Base-by-base conservation (phyloP, 352 stramenopile species). In the Phytophthora idaei region DNA sequence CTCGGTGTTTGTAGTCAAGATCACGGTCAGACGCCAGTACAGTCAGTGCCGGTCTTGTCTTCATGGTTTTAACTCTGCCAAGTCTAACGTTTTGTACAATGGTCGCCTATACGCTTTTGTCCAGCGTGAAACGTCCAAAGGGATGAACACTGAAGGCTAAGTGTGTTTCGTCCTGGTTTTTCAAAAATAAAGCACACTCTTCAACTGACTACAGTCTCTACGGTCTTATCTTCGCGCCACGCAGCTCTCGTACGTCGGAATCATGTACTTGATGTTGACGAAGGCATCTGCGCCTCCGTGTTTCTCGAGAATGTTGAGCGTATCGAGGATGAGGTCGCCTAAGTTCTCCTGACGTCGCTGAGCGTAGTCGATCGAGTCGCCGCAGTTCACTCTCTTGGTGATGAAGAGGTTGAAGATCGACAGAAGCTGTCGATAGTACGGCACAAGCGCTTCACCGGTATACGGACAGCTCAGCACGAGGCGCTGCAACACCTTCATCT, bases 221-320 rank as follows among this genome's bases (percentile, higher is more conserved):
- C 34, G 10, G 15, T 29, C 28, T 61, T 66, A 75, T 64, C 63
- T 51, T 17, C 63, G 48, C 6, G 37, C 60, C 60, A 76, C 57
- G 67, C 93, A 97, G 77, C 88, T 97, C 76, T 98, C 91, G 69
- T 98, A 99, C 5, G 96, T 97, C 8, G 96, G 96, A 28, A 99
- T 90, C 78, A 99, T 95, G 71, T 99, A 99, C 80, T 99, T 99
- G 64, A 98, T 98, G 75, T 98, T 98, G 64, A 97, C 89, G 57
- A 97, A 98, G 0, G 93, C 93, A 32, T 98, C 85, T 1, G 83
- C 62, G 0, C 93, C 93, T 3, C 93, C 93, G 27, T 87, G 71
- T 46, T 74, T 85, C 62, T 98, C 93, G 28, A 98, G 77, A n/a
- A 97, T 62, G 49, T 96, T 81, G 36, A 98, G 80, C 25, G 93